Percentiles rank a stretch among this genome's conserved stretches.
phyloP scores from a whole-genome alignment of 2,329 filamentous ascomycete species.

The Fonsecaea erecta region DNA sequence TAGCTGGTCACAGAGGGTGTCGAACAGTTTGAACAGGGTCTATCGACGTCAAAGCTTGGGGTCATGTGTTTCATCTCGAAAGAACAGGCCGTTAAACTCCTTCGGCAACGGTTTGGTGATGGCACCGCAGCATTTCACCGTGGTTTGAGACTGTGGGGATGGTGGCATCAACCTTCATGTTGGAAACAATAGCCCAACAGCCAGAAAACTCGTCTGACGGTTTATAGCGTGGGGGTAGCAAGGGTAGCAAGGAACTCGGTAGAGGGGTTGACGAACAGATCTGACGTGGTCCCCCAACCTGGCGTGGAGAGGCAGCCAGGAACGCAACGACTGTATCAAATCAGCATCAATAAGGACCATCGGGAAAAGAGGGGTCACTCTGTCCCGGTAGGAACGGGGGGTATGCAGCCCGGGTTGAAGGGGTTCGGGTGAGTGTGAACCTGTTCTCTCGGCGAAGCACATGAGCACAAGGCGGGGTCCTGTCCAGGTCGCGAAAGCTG shows the following conservation, averaged over 20 bases:
- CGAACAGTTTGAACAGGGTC: neutral
- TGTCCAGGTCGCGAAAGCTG: neutral
- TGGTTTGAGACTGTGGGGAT: slow-evolving; percentile 15
- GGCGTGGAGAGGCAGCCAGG: slow-evolving; percentile 22
- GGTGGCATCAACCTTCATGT: neutral
- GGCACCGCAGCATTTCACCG: slow-evolving; percentile 1
- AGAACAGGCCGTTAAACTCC: neutral
- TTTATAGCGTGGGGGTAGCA: slow-evolving; percentile 29
- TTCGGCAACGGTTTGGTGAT: neutral
- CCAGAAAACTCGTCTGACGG: slow-evolving; percentile 12
- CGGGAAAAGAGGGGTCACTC: neutral
- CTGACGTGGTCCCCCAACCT: slow-evolving; percentile 15
- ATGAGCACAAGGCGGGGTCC: neutral
- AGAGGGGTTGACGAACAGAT: slow-evolving; percentile 12
- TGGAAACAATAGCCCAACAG: neutral
- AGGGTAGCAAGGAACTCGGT: neutral
- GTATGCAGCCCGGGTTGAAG: slow-evolving; percentile 7
- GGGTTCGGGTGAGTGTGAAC: slow-evolving; percentile 12
- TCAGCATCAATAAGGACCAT: slow-evolving; percentile 20
- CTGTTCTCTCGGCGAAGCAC: neutral
- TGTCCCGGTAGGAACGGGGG: slow-evolving; percentile 4
- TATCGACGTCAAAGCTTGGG: neutral
- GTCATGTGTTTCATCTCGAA: slow-evolving; percentile 3
- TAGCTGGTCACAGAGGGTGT: neutral
- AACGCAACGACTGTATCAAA: slow-evolving; percentile 22